phyloP scores from a whole-genome alignment of 1,284 basidiomycete species.

The Coniferiporia weirii region DNA sequence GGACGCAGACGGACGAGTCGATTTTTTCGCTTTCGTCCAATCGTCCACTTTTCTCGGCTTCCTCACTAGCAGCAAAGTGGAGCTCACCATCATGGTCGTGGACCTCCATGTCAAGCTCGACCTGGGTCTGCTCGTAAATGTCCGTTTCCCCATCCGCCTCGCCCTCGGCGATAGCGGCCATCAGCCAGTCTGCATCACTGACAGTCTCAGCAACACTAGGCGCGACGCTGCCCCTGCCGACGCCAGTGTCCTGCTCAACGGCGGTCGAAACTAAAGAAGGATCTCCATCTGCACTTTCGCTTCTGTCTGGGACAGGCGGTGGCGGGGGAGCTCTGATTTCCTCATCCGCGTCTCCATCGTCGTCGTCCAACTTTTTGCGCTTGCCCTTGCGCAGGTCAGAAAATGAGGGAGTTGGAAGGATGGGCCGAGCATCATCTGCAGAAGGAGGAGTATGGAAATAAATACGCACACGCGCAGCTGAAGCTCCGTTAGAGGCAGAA shows the following conservation, averaged over 20 bases:
- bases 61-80: slow-evolving; percentile 30
- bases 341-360: slow-evolving; percentile 71
- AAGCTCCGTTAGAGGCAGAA: slow-evolving; percentile 28
- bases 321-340: slow-evolving; percentile 61
- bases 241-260: slow-evolving; percentile 31
- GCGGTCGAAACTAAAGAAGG: background rate
- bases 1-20: slow-evolving; percentile 29
- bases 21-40: slow-evolving; percentile 21
- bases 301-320: slow-evolving; percentile 35
- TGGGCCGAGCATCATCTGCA: slow-evolving; percentile 68
- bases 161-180: slow-evolving; percentile 74
- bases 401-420: slow-evolving; percentile 49
- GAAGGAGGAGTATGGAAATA: slow-evolving; percentile 84
- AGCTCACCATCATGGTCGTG: slow-evolving; percentile 40
- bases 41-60: slow-evolving; percentile 28
- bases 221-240: slow-evolving; percentile 57
- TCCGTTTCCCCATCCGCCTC: slow-evolving; percentile 40
- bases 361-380: slow-evolving; percentile 78
- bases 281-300: slow-evolving; percentile 14
- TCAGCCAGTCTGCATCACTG: slow-evolving; percentile 77
- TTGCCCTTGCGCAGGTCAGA: slow-evolving; percentile 70
- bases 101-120: slow-evolving; percentile 29
- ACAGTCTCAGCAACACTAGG: slow-evolving; percentile 51
- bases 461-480: slow-evolving; percentile 74
- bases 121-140: slow-evolving; percentile 35